Conservation (phyloP, 1,139 yeast genomes). For the Pneumocystis wakefieldiae region DNA sequence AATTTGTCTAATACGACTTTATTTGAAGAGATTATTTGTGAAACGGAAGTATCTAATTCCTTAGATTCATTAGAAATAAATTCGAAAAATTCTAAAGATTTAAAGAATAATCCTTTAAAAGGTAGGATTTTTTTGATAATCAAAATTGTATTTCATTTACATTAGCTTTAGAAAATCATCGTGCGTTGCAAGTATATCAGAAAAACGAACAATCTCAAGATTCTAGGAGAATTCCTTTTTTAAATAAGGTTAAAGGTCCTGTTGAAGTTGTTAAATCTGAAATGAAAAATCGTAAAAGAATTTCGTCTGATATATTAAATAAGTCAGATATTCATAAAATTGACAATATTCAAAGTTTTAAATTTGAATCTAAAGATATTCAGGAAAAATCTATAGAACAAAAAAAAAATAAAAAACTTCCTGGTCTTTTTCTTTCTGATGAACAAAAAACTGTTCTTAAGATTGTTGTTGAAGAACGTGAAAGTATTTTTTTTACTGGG, state of each 20-base stretch:
- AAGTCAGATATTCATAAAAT: conserved; percentile 1
- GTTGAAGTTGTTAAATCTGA: not conserved
- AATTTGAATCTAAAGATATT: not conserved
- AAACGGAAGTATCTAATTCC: not conserved
- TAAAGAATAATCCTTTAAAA: not conserved
- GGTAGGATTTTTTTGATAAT: not conserved
- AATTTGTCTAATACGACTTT: not conserved
- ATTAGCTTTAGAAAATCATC: not conserved
- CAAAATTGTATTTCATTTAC: not conserved
- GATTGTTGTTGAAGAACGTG: conserved; percentile 43
- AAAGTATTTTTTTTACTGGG: conserved; percentile 71
- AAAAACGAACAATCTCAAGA: not conserved
- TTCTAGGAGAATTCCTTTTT: not conserved
- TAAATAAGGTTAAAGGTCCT: not conserved
- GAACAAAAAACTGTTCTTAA: conserved; percentile 61
- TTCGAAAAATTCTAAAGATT: not conserved
- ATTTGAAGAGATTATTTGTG: not conserved
- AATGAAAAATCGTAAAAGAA: not conserved
- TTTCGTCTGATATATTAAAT: not conserved
- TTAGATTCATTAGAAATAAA: not conserved
- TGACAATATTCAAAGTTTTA: conserved; percentile 8
- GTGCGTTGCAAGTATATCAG: not conserved
- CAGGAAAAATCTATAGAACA: not conserved
- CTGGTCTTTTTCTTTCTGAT: conserved; percentile 32
- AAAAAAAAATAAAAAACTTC: conserved; percentile 5